These are phyloP conservation scores for Rubia peregrina DNA, from an alignment of 305 asterid species.

Conservation along the genomic window DNA sequence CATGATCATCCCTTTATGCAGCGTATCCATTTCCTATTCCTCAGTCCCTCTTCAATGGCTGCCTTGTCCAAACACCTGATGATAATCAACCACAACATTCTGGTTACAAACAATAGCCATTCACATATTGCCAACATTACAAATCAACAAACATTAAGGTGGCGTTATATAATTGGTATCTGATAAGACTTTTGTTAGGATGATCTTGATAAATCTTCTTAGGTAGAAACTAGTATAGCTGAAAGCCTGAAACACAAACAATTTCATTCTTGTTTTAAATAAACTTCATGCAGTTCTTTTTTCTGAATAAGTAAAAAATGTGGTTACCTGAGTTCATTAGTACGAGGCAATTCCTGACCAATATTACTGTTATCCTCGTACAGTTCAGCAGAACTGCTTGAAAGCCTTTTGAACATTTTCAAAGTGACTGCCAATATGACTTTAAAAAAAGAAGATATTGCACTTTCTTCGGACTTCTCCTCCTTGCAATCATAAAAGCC, in stretches of 20 bases:
- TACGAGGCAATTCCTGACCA: constrained; percentile 9
- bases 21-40: constrained; percentile 14
- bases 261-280: too few relatives aligned
- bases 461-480: constrained; percentile 10
- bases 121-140: too few relatives aligned
- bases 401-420: constrained; percentile 11
- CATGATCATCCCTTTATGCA: constrained; percentile 8
- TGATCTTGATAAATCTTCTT: too few relatives aligned
- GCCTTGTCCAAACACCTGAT: constrained; percentile 21
- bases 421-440: constrained; percentile 18
- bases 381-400: constrained; percentile 1
- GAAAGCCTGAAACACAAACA: too few relatives aligned
- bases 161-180: too few relatives aligned
- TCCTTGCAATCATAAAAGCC: constrained; percentile 21
- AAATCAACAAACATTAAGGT: too few relatives aligned
- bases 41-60: constrained; percentile 13
- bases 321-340: neutral
- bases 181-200: too few relatives aligned
- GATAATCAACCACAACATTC: too few relatives aligned
- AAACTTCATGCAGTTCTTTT: too few relatives aligned
- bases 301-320: too few relatives aligned
- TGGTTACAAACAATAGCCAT: too few relatives aligned
- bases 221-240: too few relatives aligned
- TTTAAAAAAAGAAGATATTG: constrained; percentile 12
- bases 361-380: neutral